Base-by-base conservation (phyloP, 108 stramenopile species). In the Asterionellopsis glacialis region DNA sequence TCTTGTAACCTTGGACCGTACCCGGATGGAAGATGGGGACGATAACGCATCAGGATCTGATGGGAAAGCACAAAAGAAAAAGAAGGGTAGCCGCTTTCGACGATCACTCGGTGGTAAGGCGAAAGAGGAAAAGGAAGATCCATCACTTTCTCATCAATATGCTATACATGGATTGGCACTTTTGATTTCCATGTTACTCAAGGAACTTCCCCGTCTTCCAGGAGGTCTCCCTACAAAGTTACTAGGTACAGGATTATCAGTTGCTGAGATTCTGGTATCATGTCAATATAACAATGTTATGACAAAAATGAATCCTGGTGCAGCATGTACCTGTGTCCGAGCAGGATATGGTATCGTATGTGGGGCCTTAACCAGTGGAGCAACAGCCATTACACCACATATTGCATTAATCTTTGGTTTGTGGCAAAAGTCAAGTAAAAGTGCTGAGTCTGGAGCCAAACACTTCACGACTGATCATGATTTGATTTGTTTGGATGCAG, bases 81-180 rank as follows among this genome's bases (percentile, higher is more conserved):
- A 57, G 11, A 67, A 58, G 6, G 61, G 59, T 38, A 65, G 57
- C 24, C 61, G 62, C 26, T 73, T 68, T 28, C 66, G 67, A 9
- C 57, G 40, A 52, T 54, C 53, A n/a, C n/a, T n/a, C 13, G 47
- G 15, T 2, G 1, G 16, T 43, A 49, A 28, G 52, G 24, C 13
- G 43, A 52, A 68, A 50, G 26, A 16, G 12, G 55, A 63, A 45
- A 48, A 57, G 19, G 48, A 21, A 15, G 73, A 74, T 45, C 39
- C 48, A 4, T 69, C 73, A 0, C 28, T 75, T 7, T 53, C 62
- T 41, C 76, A 78, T 57, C 87, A 92, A 50, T 80, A 68, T 39
- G 68, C 85, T 11, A 74, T 93, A 57, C 88, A 93, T 56, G 92
- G 92, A 1, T 73, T 84, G 43, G 59, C 83, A 21, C 61, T 93